phyloP scores from a whole-genome alignment of 2,329 filamentous ascomycete species.

The Colletotrichum gloeosporioides region DNA sequence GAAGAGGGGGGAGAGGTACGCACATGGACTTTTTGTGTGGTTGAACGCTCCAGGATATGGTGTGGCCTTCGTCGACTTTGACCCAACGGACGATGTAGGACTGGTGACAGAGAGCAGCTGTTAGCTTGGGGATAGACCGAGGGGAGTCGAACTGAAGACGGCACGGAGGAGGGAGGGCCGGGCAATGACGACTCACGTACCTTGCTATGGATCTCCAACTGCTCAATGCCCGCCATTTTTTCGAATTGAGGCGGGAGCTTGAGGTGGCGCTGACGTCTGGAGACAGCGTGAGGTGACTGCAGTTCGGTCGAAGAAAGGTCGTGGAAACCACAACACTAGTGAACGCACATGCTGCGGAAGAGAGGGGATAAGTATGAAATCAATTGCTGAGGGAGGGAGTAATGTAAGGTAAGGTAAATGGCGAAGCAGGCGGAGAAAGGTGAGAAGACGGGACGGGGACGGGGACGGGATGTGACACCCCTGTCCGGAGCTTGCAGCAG shows the following conservation, averaged over 20 bases:
- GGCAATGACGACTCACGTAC: constrained; percentile 52
- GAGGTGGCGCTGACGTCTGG: not conserved
- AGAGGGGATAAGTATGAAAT: not conserved
- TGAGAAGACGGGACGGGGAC: constrained; percentile 7
- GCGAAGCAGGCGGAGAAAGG: not conserved
- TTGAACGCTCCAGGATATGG: constrained; percentile 96
- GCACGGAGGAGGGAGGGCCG: not conserved
- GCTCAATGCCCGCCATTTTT: constrained; percentile 91
- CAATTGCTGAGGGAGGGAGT: not conserved
- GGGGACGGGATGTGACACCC: constrained; percentile 21
- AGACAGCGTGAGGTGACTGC: not conserved
- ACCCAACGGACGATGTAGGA: constrained; percentile 99
- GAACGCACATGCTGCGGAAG: constrained; percentile 9
- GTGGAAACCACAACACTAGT: not conserved
- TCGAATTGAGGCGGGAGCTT: not conserved
- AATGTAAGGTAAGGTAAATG: not conserved
- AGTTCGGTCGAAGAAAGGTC: not conserved
- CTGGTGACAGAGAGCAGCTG: constrained; percentile 50
- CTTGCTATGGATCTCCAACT: constrained; percentile 97
- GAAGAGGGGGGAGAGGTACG: constrained; percentile 25
- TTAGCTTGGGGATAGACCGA: constrained; percentile 7
- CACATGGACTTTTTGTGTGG: constrained; percentile 97
- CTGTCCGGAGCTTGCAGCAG: constrained; percentile 2
- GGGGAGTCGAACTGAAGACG: constrained; percentile 11
- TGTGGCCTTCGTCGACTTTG: constrained; percentile 86